phyloP scores from a whole-genome alignment of 306 rosid species.

The Mimosa bimucronata region DNA sequence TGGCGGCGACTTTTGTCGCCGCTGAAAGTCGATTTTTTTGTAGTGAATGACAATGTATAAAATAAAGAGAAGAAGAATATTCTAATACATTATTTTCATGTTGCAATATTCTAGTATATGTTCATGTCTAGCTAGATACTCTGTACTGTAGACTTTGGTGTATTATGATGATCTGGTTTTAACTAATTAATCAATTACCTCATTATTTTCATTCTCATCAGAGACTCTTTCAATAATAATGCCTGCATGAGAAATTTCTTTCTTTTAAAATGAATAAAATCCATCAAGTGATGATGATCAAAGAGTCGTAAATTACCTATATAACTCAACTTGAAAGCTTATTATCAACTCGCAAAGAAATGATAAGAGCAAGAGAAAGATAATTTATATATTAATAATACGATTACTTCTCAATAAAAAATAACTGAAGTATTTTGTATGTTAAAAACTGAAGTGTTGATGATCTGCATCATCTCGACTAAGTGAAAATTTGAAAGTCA shows the following conservation, averaged over 20 bases:
- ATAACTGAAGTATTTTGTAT: no score
- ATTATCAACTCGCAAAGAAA: neutral
- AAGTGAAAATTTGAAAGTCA: conserved; percentile 1
- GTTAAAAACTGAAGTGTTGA: neutral
- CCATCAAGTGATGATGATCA: neutral
- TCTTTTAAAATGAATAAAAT: neutral
- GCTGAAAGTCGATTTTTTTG: no score
- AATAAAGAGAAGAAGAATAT: neutral
- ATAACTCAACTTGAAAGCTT: neutral
- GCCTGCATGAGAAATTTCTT: neutral
- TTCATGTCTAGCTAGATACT: neutral
- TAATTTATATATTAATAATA: neutral
- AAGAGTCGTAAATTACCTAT: neutral
- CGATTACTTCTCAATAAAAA: neutral
- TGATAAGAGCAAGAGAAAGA: neutral
- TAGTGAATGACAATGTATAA: no score
- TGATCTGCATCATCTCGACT: neutral
- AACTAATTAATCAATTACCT: neutral
- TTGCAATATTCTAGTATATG: neutral
- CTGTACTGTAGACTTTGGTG: neutral
- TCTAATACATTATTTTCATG: neutral
- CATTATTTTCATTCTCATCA: neutral
- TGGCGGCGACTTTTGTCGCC: no score
- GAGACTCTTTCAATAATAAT: neutral
- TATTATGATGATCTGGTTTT: neutral